Conservation (phyloP, 768 basidiomycete species). For the Nidularia pulvinata region DNA sequence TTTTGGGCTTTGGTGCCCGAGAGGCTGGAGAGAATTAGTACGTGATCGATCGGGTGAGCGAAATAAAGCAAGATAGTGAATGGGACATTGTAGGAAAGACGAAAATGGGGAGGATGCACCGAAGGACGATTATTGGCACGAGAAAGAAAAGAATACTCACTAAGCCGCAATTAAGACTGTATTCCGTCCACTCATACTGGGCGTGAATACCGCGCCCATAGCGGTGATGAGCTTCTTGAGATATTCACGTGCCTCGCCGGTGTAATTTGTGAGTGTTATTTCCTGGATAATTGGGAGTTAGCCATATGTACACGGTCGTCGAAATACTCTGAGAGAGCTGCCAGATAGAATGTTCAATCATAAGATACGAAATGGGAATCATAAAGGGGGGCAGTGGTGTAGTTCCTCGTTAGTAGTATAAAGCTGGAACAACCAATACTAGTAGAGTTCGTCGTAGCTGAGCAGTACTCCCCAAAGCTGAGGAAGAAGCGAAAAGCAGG, state of each 20-base stretch:
- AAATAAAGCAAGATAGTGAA: too few species aligned
- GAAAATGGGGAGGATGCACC: too few species aligned
- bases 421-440: too few species aligned
- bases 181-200: conserved; percentile 77
- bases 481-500: conserved; percentile 1
- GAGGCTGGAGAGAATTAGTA: conserved; percentile 21
- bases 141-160: conserved; percentile 40
- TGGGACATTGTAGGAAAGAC: too few species aligned
- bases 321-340: too few species aligned
- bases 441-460: too few species aligned
- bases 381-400: too few species aligned
- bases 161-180: conserved; percentile 84
- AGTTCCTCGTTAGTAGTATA: too few species aligned
- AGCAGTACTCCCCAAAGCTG: too few species aligned
- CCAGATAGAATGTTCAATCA: background rate
- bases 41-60: too few species aligned
- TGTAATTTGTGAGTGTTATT: conserved; percentile 89
- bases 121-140: background rate
- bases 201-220: conserved; percentile 82
- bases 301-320: too few species aligned
- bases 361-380: background rate
- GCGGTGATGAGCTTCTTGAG: conserved; percentile 78
- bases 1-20: conserved; percentile 66
- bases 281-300: conserved; percentile 44
- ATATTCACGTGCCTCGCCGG: conserved; percentile 85